phyloP scores from a whole-genome alignment of 2,329 filamentous ascomycete genomes.

The Aspergillus chevalieri region DNA sequence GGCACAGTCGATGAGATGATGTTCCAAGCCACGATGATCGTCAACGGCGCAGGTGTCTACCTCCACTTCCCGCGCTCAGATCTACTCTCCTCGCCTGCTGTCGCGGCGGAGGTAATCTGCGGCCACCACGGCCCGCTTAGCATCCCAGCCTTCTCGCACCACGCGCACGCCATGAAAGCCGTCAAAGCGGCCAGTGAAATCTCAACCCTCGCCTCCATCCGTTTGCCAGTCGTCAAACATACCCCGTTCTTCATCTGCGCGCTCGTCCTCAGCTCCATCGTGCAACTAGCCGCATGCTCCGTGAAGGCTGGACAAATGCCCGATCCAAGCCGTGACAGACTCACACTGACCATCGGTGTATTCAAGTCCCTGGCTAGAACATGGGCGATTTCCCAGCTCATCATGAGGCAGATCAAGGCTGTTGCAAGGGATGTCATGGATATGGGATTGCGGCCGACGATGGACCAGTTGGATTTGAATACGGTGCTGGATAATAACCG shows the following conservation, averaged over 20 bases:
- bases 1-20: conserved; percentile 80
- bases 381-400: conserved; percentile 66
- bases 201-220: conserved; percentile 62
- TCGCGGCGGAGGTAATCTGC: conserved; percentile 44
- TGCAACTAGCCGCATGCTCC: conserved; percentile 74
- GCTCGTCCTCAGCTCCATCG: conserved; percentile 70
- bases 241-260: conserved; percentile 81
- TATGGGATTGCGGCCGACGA: conserved; percentile 31
- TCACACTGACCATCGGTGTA: conserved; percentile 72
- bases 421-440: conserved; percentile 69
- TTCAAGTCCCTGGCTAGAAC: conserved; percentile 62
- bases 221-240: conserved; percentile 59
- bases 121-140: conserved; percentile 34
- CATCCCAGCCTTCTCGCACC: conserved; percentile 35
- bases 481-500: conserved; percentile 29
- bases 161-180: conserved; percentile 68
- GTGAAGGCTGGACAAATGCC: conserved; percentile 52
- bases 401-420: conserved; percentile 66
- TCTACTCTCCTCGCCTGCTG: conserved; percentile 51
- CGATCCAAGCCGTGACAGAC: conserved; percentile 57
- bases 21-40: conserved; percentile 84
- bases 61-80: conserved; percentile 75
- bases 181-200: conserved; percentile 73
- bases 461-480: conserved; percentile 30
- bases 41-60: conserved; percentile 58